These are phyloP conservation scores for Fusarium bulbicola DNA, from an alignment of 2,329 filamentous ascomycete genomes.

Conservation along the genomic window DNA sequence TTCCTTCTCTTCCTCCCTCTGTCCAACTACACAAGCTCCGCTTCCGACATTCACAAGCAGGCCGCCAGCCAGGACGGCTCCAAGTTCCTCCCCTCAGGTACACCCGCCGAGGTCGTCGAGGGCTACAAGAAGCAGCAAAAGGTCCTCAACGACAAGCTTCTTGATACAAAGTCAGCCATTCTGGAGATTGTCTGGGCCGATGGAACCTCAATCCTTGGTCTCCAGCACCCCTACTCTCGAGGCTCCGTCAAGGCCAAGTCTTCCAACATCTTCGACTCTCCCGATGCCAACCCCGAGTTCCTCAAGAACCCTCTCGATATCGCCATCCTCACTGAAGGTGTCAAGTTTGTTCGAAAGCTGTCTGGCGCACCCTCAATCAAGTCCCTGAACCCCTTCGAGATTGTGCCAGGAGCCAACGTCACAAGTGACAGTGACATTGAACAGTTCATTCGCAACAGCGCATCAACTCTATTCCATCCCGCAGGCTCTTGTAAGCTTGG, in stretches of 20 bases:
- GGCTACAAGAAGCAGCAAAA: conserved; percentile 31
- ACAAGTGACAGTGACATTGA: conserved; percentile 28
- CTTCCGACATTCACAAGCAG: conserved; percentile 5
- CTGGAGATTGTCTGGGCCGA: conserved; percentile 36
- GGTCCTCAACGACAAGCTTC: conserved; percentile 23
- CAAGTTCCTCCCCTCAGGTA: conserved; percentile 14
- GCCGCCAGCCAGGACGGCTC: conserved; percentile 13
- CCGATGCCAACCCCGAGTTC: conserved; percentile 25
- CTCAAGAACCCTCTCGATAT: conserved; percentile 33
- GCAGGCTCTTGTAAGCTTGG: conserved; percentile 48
- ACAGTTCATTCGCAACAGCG: conserved; percentile 17
- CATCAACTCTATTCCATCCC: conserved; percentile 32
- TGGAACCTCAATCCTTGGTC: conserved; percentile 18
- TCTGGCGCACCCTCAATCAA: conserved; percentile 4
- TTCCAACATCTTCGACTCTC: conserved; percentile 25
- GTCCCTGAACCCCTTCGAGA: conserved; percentile 7
- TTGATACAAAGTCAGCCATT: conserved; percentile 13
- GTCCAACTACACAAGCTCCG: conserved; percentile 7
- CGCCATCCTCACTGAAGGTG: conserved; percentile 4
- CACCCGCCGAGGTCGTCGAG: conserved; percentile 11
- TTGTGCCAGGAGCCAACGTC: conserved; percentile 11
- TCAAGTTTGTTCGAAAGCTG: conserved; percentile 26
- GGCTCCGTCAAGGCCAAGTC: conserved; percentile 32
- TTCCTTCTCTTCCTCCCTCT: conserved; percentile 32
- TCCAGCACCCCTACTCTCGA: conserved; percentile 37